A percentile compares a stretch with the other conserved stretches of the same genome.
Evolutionary conservation across 2,329 filamentous ascomycete genomes (phyloP).

Genomic region (Xylaria sp.): DNA sequence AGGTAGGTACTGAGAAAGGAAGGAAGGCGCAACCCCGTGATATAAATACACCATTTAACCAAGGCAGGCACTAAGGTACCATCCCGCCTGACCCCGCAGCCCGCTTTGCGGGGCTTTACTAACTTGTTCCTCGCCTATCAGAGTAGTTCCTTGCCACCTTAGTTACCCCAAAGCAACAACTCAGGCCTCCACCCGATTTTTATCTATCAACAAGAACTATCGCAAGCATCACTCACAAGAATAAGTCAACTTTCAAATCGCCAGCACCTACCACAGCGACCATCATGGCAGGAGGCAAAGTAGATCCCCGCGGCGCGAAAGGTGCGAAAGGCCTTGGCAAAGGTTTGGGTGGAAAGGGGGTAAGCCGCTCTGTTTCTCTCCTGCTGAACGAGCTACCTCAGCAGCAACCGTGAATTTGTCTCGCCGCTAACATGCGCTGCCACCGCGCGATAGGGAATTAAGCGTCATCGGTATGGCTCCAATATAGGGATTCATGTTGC

Average conservation of each 20-base stretch:
- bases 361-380: constrained; percentile 31
- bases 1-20: neutral
- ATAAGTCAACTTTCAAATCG: neutral
- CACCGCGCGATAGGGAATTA: constrained; percentile 40
- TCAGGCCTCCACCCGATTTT: constrained; percentile 9
- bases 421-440: constrained; percentile 28
- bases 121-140: neutral
- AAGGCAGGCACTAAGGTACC: neutral
- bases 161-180: neutral
- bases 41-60: neutral
- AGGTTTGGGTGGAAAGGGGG: constrained; percentile 45
- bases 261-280: neutral
- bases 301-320: constrained; percentile 37
- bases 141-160: constrained; percentile 5
- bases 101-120: neutral
- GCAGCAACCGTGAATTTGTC: constrained; percentile 10
- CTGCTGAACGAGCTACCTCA: neutral
- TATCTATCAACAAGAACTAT: neutral
- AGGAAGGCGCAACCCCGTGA: neutral
- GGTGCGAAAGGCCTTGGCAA: constrained; percentile 44
- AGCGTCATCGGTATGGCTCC: constrained; percentile 44
- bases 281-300: constrained; percentile 25
- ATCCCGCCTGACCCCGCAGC: constrained; percentile 4
- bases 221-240: neutral
- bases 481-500: constrained; percentile 7